phyloP scores from a whole-genome alignment of 805 yeast genomes.

The Saturnispora bothae region DNA sequence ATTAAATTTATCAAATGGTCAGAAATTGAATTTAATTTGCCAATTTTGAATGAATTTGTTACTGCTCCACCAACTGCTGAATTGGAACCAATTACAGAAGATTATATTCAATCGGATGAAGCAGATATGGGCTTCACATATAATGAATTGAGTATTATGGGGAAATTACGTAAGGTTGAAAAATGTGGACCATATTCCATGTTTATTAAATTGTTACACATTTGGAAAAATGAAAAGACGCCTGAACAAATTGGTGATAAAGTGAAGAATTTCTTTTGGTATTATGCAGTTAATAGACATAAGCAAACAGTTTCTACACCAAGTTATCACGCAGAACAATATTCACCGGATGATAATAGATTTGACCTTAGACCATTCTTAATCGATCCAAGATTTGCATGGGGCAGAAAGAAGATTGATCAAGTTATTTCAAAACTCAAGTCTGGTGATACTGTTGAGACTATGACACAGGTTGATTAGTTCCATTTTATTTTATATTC shows the following conservation, averaged over 20 bases:
- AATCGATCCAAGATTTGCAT: conserved; percentile 78
- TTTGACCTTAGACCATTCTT: conserved; percentile 94
- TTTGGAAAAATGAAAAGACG: conserved; percentile 79
- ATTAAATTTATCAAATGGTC: conserved; percentile 82
- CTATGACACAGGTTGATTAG: conserved; percentile 34
- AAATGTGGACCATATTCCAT: conserved; percentile 95
- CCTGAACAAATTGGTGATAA: conserved; percentile 84
- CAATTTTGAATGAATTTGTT: conserved; percentile 67
- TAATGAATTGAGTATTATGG: conserved; percentile 85
- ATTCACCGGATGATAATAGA: conserved; percentile 96
- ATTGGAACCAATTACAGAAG: conserved; percentile 87
- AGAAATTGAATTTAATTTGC: conserved; percentile 53
- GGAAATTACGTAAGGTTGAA: conserved; percentile 79
- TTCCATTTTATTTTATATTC: conserved; percentile 11
- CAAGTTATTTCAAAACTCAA: conserved; percentile 53
- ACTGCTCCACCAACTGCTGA: conserved; percentile 97
- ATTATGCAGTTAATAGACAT: conserved; percentile 90
- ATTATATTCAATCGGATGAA: conserved; percentile 93
- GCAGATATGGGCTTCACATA: conserved; percentile 98
- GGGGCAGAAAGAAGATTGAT: conserved; percentile 87
- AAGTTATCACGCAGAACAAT: conserved; percentile 93
- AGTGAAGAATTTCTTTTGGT: conserved; percentile 87
- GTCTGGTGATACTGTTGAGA: conserved; percentile 27
- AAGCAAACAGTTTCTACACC: conserved; percentile 98
- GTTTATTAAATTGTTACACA: conserved; percentile 82